Base-by-base conservation (phyloP, 1,284 basidiomycete genomes). In the Porodaedalea pini region DNA sequence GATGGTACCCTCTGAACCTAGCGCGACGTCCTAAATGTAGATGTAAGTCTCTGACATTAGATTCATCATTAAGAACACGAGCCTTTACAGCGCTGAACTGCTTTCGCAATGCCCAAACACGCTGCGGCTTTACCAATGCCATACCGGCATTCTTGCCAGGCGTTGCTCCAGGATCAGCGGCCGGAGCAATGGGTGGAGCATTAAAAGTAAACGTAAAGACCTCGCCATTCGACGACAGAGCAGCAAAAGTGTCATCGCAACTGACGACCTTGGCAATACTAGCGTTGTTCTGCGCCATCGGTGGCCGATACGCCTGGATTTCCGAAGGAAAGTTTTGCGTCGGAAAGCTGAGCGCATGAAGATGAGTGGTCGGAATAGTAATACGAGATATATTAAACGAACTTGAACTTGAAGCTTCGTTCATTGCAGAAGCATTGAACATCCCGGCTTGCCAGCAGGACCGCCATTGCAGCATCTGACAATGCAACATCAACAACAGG, bases 41-140 rank as follows among this genome's bases (percentile, higher is more conserved):
- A 17, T 39, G 31, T n/a, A 23, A 52, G 34, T 10, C 10, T 23
- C 8, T 36, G 15, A 36, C 1, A n/a, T 3, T 7, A 17, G n/a
- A 21, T 40, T 43, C 4, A 10, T 8, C 27, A 31, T 27, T 10
- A 45, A 57, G 2, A 39, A 17, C 1, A 73, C 78, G 39, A 66
- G 85, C 87, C 68, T 79, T 84, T 39, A 93, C 92, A 23, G 91
- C 88, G 43, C 90, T 92, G 67, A 92, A 92, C 62, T 89, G 86
- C 68, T 90, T 92, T 58, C 92, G 78, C 55, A 97, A 73, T 0
- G 90, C 88, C 94, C 94, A 98, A 4, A 93, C 84, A n/a, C 93
- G 83, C 69, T 94, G 91, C 0, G 94, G 92, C 65, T 90, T 90
- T 58, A 92, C 80, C 48, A 57, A 68, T 44, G 65, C 67, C 6